Evolutionary conservation across 257 asterid genomes (phyloP).

Genomic region (Primulina tabacum): DNA sequence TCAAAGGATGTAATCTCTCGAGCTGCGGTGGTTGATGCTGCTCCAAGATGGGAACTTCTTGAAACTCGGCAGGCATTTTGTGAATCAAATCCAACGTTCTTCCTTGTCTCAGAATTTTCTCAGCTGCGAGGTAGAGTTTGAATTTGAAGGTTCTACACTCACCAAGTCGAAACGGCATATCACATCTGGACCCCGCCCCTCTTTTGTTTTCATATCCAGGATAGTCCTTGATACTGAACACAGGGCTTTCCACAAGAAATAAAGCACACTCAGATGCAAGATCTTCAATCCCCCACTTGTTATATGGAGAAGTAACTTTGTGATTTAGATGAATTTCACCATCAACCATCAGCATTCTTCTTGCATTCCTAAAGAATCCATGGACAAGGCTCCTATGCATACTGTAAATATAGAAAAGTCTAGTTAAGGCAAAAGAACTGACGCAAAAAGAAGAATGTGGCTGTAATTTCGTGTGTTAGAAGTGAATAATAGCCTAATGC

Average conservation of each 20-base stretch:
- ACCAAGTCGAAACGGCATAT: slow-evolving; percentile 42
- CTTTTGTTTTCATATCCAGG: slow-evolving; percentile 55
- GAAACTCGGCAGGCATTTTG: neutral
- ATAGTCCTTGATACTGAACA: slow-evolving; percentile 42
- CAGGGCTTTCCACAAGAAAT: slow-evolving; percentile 21
- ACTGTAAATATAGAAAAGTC: slow-evolving; percentile 29
- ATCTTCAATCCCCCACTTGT: slow-evolving; percentile 43
- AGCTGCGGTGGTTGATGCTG: slow-evolving; percentile 11
- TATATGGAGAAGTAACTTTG: slow-evolving; percentile 42
- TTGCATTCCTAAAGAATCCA: slow-evolving; percentile 44
- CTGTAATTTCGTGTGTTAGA: neutral
- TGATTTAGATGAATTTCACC: slow-evolving; percentile 60
- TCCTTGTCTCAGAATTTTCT: neutral
- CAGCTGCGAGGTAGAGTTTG: slow-evolving; percentile 9
- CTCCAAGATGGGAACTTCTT: neutral
- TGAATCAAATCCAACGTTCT: neutral
- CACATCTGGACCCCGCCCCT: slow-evolving; percentile 50
- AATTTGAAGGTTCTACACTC: slow-evolving; percentile 50
- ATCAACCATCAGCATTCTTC: slow-evolving; percentile 31
- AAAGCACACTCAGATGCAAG: slow-evolving; percentile 36
- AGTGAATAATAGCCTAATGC: neutral
- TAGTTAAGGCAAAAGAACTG: neutral
- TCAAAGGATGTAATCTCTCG: neutral
- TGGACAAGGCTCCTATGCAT: slow-evolving; percentile 46
- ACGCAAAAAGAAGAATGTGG: neutral